phyloP scores from a whole-genome alignment of 805 yeast genomes.

The Lipomyces orientalis region DNA sequence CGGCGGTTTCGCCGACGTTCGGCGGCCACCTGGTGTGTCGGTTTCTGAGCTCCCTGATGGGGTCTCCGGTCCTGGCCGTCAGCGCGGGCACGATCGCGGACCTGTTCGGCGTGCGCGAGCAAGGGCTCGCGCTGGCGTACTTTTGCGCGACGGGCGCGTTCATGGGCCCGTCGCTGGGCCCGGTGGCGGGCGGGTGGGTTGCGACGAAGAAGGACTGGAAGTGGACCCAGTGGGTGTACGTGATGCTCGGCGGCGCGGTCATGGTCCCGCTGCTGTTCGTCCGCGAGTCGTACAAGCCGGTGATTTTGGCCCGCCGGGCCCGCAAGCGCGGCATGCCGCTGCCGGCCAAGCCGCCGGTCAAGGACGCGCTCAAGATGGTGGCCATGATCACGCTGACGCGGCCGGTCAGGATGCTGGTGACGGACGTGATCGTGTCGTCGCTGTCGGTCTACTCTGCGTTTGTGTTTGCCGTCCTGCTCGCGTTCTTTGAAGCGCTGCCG shows the following conservation, averaged over 20 bases:
- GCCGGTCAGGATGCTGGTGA: constrained; percentile 70
- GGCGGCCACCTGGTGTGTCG: constrained; percentile 62
- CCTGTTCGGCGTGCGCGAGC: constrained; percentile 67
- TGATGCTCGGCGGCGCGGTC: constrained; percentile 66
- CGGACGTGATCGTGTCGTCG: constrained; percentile 71
- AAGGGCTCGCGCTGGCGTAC: constrained; percentile 77
- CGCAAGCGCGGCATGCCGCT: constrained; percentile 56
- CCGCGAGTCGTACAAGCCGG: constrained; percentile 74
- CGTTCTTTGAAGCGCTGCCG: constrained; percentile 64
- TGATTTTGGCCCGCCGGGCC: constrained; percentile 65
- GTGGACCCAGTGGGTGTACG: constrained; percentile 73
- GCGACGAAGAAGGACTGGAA: constrained; percentile 60
- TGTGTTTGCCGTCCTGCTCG: constrained; percentile 58
- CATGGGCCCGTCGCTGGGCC: constrained; percentile 59
- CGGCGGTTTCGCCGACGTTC: constrained; percentile 11
- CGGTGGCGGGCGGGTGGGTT: constrained; percentile 58
- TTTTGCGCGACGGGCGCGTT: constrained; percentile 63
- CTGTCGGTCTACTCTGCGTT: constrained; percentile 63
- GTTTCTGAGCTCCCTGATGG: constrained; percentile 81
- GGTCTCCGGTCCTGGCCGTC: constrained; percentile 78
- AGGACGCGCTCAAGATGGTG: constrained; percentile 53
- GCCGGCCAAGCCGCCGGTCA: constrained; percentile 33
- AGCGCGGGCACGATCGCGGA: constrained; percentile 87
- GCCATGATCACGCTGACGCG: constrained; percentile 59
- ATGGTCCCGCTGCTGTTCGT: constrained; percentile 54